Conservation (phyloP, 148 eudicot species). For the Spergularia marina region DNA sequence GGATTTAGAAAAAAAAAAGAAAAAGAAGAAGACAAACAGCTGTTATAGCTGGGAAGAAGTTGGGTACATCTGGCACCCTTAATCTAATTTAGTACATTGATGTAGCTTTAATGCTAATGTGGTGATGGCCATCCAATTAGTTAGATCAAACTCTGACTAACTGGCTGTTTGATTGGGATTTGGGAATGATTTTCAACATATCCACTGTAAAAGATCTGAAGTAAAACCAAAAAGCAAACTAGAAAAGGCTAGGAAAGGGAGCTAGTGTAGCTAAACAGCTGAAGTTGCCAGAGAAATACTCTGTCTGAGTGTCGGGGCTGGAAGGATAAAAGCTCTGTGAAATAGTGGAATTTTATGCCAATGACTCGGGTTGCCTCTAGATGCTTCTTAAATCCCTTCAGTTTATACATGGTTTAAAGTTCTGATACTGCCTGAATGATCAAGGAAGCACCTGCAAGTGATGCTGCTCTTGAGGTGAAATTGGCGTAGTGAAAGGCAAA, state of each 20-base stretch:
- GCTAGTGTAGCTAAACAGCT: background rate
- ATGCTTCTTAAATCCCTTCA: too few species aligned
- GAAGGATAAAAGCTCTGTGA: too few species aligned
- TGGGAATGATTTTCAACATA: background rate
- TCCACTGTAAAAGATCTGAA: background rate
- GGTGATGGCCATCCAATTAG: background rate
- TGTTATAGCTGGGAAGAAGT: background rate
- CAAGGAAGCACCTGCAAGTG: too few species aligned
- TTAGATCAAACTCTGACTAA: background rate
- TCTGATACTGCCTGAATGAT: too few species aligned
- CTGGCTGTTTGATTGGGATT: background rate
- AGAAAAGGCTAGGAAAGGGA: background rate
- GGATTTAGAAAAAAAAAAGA: background rate
- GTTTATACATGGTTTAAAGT: too few species aligned
- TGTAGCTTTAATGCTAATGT: background rate
- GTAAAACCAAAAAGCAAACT: background rate
- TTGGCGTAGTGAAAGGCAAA: too few species aligned
- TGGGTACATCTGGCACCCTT: background rate
- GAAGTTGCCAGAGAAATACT: too few species aligned
- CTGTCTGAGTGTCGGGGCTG: too few species aligned
- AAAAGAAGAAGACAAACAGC: background rate
- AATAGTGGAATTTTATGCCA: too few species aligned
- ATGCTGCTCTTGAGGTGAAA: too few species aligned
- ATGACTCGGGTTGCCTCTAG: too few species aligned
- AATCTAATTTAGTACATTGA: background rate